Conservation (phyloP, 2,329 filamentous ascomycete genomes). For the Aschersonia sp. region DNA sequence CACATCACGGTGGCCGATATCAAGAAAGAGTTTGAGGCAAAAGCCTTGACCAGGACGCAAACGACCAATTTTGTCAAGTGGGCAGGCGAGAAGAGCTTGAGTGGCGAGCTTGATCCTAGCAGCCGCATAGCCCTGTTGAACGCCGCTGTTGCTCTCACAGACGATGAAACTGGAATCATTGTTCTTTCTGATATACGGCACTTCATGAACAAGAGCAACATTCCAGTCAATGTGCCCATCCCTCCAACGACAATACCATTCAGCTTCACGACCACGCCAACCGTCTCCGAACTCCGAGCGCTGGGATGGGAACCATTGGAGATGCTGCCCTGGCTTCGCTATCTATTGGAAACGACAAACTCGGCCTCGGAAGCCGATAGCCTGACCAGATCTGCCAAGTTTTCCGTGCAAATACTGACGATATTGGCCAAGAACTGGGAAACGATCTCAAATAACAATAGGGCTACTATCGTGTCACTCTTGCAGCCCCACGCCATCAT, state of each 20-base stretch:
- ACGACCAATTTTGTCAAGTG: slow-evolving; percentile 73
- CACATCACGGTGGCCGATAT: slow-evolving; percentile 82
- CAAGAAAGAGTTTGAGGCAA: slow-evolving; percentile 64
- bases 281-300: slow-evolving; percentile 53
- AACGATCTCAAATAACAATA: slow-evolving; percentile 50
- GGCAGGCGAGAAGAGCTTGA: slow-evolving; percentile 57
- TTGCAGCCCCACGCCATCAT: slow-evolving; percentile 60
- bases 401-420: slow-evolving; percentile 62
- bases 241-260: slow-evolving; percentile 75
- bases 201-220: slow-evolving; percentile 63
- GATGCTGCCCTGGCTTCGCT: slow-evolving; percentile 72
- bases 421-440: slow-evolving; percentile 89
- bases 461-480: slow-evolving; percentile 46
- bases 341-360: slow-evolving; percentile 54
- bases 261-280: slow-evolving; percentile 61
- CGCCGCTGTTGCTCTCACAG: slow-evolving; percentile 61
- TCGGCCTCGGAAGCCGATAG: slow-evolving; percentile 48
- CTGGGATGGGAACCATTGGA: slow-evolving; percentile 80
- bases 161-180: slow-evolving; percentile 57
- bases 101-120: slow-evolving; percentile 55
- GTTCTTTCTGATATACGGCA: slow-evolving; percentile 60
- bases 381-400: slow-evolving; percentile 55
- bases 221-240: slow-evolving; percentile 67
- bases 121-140: slow-evolving; percentile 59
- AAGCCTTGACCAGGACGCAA: slow-evolving; percentile 66